phyloP scores from a whole-genome alignment of 306 rosid species.

The Rubus parviflorus region DNA sequence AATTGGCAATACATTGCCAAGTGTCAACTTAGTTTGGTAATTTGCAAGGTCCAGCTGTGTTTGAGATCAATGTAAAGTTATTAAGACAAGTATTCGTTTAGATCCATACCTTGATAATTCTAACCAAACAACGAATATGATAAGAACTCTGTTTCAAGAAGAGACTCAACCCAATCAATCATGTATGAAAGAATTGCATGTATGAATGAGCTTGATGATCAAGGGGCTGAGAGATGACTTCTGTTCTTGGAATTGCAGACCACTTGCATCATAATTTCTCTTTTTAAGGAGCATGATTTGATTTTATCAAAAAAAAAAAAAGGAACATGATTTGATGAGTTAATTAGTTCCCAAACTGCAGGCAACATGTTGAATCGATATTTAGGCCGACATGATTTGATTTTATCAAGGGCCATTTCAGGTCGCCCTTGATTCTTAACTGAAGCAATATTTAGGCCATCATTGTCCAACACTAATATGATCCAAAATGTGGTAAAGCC shows the following conservation, averaged over 20 bases:
- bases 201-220: neutral
- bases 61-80: neutral
- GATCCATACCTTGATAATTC: no score
- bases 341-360: neutral
- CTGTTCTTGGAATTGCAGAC: neutral
- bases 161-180: neutral
- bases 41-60: neutral
- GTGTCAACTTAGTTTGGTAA: neutral
- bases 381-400: no score
- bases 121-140: neutral
- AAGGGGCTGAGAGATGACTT: neutral
- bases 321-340: neutral
- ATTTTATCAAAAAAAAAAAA: no score
- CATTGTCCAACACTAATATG: neutral
- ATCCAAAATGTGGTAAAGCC: neutral
- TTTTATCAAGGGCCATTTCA: no score
- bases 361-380: neutral
- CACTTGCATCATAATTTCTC: neutral
- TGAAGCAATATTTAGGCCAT: no score
- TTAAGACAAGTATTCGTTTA: no score
- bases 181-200: neutral
- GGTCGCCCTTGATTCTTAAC: no score
- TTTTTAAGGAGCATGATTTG: neutral
- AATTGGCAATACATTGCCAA: neutral
- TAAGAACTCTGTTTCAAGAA: neutral